Base-by-base conservation (phyloP, 2,329 filamentous ascomycete species). In the Aspergillus japonicus region DNA sequence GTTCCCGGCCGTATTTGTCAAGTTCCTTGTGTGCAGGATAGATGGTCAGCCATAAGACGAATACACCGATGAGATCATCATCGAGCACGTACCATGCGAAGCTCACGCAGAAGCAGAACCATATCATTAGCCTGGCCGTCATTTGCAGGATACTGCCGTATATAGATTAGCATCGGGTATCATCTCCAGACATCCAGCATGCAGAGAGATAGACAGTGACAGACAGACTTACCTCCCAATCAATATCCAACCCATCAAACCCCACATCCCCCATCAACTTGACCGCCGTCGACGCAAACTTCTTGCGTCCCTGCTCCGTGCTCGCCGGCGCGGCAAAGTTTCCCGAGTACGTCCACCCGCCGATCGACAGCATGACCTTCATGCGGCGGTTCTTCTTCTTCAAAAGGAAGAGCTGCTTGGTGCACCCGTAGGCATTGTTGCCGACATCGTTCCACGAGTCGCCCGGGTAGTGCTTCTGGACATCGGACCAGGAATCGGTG, bases 301-400 rank as follows among this genome's bases (percentile, higher is more conserved):
- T 82, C 64, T 78, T 76, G 6, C 90, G 83, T 3, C 87, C 85
- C 1, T 78, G 75, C 0, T 81, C 78, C 0, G 85, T 87, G 1
- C 83, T 83, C 0, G 85, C 86, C 0, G 91, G 89, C n/a, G 73
- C 77, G 2, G 83, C 80, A 76, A 96, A 95, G 77, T 94, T 93
- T 74, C 84, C 74, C 2, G 87, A 89, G 73, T 89, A 90, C 0
- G 86, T 90, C 87, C 88, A 95, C 16, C 92, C 92, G 47, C 92
- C 92, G 61, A 96, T 91, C 56, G 89, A 92, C 4, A 97, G 84
- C 12, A 97, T 82, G 3, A 89, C 82, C 76, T 96, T 96, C 59
- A 96, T 76, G 55, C 90, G 85, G 21, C 91, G 86, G 72, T 96
- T 86, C 66, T 82, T 78, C 76, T 92, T 88, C 80, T 96, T 96